These are phyloP conservation scores for Solanum megistacrolobum DNA, from an alignment of 257 asterid species.

Conservation along the genomic window DNA sequence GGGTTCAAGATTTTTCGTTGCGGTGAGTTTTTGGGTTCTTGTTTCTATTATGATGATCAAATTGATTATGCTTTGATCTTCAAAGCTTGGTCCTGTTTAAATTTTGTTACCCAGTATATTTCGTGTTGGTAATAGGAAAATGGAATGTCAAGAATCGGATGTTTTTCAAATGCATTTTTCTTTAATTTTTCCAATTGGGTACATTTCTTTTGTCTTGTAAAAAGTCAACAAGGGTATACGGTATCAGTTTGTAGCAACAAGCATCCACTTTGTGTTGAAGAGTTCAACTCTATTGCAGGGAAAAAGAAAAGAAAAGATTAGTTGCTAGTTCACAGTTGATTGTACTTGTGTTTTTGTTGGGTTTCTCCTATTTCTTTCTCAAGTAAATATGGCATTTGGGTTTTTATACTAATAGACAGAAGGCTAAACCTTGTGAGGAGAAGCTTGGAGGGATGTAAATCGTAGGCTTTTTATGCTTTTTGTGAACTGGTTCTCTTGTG, in stretches of 20 bases:
- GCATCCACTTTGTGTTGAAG: not conserved
- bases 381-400: not conserved
- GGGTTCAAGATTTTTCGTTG: not conserved
- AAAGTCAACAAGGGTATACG: not conserved
- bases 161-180: not conserved
- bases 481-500: not conserved
- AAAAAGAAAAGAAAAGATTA: not conserved
- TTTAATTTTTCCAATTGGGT: not conserved
- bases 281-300: not conserved
- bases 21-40: not conserved
- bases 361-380: not conserved
- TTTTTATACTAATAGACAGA: not conserved
- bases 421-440: not conserved
- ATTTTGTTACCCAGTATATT: not conserved
- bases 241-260: not conserved
- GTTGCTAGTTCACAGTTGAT: not conserved
- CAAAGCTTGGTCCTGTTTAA: not conserved
- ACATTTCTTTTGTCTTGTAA: not conserved
- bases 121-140: not conserved
- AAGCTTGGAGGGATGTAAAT: not conserved
- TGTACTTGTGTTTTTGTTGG: not conserved
- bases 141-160: not conserved
- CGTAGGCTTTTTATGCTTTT: not conserved
- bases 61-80: not conserved
- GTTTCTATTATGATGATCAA: not conserved